phyloP scores from a whole-genome alignment of 371 early-diverging fungal species.

The Mortierella sp. region DNA sequence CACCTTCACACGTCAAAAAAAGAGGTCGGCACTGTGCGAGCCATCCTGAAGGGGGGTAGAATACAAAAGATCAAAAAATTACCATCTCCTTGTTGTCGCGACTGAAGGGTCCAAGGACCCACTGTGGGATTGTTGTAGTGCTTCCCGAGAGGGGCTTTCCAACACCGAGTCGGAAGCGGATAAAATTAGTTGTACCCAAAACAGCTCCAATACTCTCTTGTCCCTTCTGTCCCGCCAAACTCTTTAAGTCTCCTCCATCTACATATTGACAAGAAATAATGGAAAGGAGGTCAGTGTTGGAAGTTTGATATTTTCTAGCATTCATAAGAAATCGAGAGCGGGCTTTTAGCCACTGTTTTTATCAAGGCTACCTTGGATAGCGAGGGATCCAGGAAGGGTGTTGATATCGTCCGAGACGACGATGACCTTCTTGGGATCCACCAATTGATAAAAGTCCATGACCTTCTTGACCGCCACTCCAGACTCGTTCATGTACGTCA shows the following conservation, averaged over 20 bases:
- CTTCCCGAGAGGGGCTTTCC: conserved; percentile 56
- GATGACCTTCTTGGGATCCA: conserved; percentile 64
- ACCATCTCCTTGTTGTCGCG: conserved; percentile 68
- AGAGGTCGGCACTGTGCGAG: neutral
- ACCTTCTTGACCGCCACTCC: conserved; percentile 62
- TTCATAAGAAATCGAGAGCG: neutral
- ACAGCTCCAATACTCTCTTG: conserved; percentile 61
- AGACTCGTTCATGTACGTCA: conserved; percentile 66
- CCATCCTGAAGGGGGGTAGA: neutral
- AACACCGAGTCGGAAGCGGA: conserved; percentile 63
- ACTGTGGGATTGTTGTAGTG: conserved; percentile 57
- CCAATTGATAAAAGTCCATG: conserved; percentile 59
- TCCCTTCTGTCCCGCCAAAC: conserved; percentile 65
- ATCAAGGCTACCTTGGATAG: conserved; percentile 60
- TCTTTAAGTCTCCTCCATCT: conserved; percentile 63
- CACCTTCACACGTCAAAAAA: neutral
- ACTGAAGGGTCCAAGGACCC: conserved; percentile 60
- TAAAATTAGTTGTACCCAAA: conserved; percentile 61
- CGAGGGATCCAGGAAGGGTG: conserved; percentile 65
- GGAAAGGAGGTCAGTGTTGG: neutral
- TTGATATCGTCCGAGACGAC: conserved; percentile 69
- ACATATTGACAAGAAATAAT: neutral
- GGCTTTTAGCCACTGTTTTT: no score
- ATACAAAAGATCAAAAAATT: conserved; percentile 1
- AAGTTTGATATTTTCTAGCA: neutral